Percentiles rank a stretch among this genome's conserved stretches.
Conservation (phyloP, 2,329 filamentous ascomycete genomes). For the Colletotrichum tropicale region DNA sequence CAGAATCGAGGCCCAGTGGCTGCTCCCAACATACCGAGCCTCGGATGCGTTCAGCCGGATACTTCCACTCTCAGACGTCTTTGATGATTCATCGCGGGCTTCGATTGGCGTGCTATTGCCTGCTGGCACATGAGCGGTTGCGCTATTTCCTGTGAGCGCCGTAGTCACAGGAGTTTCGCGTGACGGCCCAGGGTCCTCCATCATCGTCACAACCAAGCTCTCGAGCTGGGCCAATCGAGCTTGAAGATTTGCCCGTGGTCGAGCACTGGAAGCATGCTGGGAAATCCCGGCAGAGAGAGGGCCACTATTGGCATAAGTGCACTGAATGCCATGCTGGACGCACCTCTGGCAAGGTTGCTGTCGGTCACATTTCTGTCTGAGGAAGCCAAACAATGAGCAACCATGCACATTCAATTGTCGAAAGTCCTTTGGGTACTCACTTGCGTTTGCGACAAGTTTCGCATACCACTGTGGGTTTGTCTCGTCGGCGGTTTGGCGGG, state of each 20-base stretch:
- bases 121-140: neutral
- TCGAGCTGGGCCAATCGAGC: constrained; percentile 34
- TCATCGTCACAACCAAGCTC: constrained; percentile 30
- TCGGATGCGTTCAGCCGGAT: constrained; percentile 29
- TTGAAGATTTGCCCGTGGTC: neutral
- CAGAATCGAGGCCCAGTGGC: constrained; percentile 45
- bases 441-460: constrained; percentile 37
- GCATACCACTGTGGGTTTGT: constrained; percentile 38
- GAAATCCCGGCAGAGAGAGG: neutral
- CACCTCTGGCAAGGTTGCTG: constrained; percentile 27
- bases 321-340: constrained; percentile 23
- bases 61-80: constrained; percentile 31
- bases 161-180: neutral
- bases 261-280: neutral
- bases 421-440: constrained; percentile 22
- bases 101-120: neutral
- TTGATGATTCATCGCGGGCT: neutral
- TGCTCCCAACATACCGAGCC: constrained; percentile 35
- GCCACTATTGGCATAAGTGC: constrained; percentile 25
- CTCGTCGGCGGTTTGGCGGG: constrained; percentile 29
- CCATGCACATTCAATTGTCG: neutral
- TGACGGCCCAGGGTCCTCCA: constrained; percentile 2
- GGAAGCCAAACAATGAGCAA: neutral
- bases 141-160: neutral
- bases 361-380: constrained; percentile 27